These are phyloP conservation scores for Hymenoscyphus fructigenus DNA, from an alignment of 2,329 filamentous ascomycete species.

Conservation along the genomic window DNA sequence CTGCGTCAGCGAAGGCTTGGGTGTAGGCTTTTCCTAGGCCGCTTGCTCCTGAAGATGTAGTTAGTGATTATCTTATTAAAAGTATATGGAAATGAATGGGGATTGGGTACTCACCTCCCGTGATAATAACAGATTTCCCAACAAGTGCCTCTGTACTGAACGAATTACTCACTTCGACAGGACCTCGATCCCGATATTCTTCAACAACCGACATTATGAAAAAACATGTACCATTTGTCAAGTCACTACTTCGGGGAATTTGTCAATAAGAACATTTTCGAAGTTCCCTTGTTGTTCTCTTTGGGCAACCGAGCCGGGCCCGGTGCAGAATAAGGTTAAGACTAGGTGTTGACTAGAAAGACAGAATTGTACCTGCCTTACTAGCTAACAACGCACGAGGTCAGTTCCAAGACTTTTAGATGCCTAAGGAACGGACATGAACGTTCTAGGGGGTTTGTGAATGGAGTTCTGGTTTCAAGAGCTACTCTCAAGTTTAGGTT, in stretches of 20 bases:
- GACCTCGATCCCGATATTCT: slow-evolving; percentile 2
- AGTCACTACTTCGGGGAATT: neutral
- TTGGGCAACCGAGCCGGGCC: neutral
- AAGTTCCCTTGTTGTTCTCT: neutral
- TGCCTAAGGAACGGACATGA: neutral
- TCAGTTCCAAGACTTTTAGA: too few relatives aligned
- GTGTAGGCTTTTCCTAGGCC: slow-evolving; percentile 43
- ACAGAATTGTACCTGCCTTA: too few relatives aligned
- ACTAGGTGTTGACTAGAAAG: neutral
- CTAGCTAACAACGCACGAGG: too few relatives aligned
- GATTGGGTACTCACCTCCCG: neutral
- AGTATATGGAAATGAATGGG: neutral
- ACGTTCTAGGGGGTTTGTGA: too few relatives aligned
- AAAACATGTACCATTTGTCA: neutral
- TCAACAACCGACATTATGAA: neutral
- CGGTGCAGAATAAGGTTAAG: neutral
- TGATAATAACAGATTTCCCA: slow-evolving; percentile 9
- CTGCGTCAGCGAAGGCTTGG: slow-evolving; percentile 33
- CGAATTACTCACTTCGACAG: neutral
- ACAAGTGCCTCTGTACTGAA: neutral
- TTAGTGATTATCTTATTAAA: neutral
- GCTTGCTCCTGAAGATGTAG: slow-evolving; percentile 23
- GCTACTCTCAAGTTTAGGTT: too few relatives aligned
- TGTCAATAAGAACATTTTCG: neutral
- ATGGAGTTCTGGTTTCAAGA: too few relatives aligned